Base-by-base conservation (phyloP, 2,329 filamentous ascomycete genomes). In the Emmonsia crescens region DNA sequence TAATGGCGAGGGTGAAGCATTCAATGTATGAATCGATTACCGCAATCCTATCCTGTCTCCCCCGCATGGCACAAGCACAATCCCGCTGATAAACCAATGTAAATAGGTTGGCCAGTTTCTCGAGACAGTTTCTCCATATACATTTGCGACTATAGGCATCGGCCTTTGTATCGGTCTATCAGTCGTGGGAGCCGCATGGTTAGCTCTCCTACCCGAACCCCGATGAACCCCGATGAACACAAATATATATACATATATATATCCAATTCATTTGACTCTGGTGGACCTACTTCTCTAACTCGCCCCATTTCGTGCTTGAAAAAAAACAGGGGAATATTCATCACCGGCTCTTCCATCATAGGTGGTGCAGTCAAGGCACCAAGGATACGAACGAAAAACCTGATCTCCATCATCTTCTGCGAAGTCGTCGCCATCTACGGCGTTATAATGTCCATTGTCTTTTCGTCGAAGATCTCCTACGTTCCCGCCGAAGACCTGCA, bases 401-500 rank as follows among this genome's bases (percentile, higher is more conserved):
- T 99, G 73, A 97, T 99, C 75, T 97, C 93, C 71, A 99, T 99
- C 77, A 97, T 99, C 79, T 99, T 99, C 80, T 99, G 94, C 81
- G 94, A 99, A 80, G 94, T 99, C 73, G 94, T 99, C 72, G 94
- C 94, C 77, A 99, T 99, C 77, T 99, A 99, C 83, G 95, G 95
- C 71, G 93, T 99, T 78, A 99, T 99, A 79, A 99, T 99, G 91
- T 89, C 92, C 70, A 99, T 99, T 75, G 89, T 99, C 71, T 97
- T 97, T 80, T 95, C 92, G 52, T 84, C 92, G 64, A 96, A 96
- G 77, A 79, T 99, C 69, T 83, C 84, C 69, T 75, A 82, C 61
- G 83, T 94, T 36, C 73, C 80, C 51, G 82, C 82, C 61, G 83
- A 87, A 46, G 81, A 82, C 21, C 76, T 91, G 36, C 89, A 88